Conservation (phyloP, 2,329 filamentous ascomycete species). For the Colletotrichum liriopes region DNA sequence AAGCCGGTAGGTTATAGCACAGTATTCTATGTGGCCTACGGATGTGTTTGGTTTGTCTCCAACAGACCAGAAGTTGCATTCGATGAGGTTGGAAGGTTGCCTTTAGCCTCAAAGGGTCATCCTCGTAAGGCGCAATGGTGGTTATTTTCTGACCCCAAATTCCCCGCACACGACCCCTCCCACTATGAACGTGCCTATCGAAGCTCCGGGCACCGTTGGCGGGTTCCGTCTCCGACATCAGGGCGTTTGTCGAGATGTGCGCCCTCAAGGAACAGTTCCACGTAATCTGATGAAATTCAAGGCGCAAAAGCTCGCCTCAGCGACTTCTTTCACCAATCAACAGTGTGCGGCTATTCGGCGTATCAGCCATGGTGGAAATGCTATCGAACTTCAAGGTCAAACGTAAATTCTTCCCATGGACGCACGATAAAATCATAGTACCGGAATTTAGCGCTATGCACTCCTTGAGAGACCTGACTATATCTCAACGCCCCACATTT, state of each 20-base stretch:
- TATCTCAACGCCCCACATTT: conserved; percentile 1
- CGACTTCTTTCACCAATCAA: neutral
- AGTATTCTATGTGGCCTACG: neutral
- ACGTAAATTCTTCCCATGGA: neutral
- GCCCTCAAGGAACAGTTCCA: neutral
- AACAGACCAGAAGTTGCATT: conserved; percentile 7
- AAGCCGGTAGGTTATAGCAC: neutral
- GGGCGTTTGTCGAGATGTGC: neutral
- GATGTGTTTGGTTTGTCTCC: conserved; percentile 1
- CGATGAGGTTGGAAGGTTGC: neutral
- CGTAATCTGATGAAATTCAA: neutral
- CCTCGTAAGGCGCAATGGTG: neutral
- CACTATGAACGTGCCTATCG: neutral
- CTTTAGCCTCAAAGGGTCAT: conserved; percentile 4
- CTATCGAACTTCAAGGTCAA: neutral
- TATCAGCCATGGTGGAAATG: neutral
- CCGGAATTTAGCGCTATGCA: neutral
- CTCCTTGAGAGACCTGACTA: neutral
- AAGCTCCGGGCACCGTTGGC: neutral
- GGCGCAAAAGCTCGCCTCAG: conserved; percentile 10
- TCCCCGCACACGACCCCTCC: conserved; percentile 30
- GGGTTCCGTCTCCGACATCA: neutral
- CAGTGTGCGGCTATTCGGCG: neutral
- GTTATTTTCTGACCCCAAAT: conserved; percentile 24
- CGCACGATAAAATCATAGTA: neutral